Evolutionary conservation across 495 filamentous ascomycete genomes (phyloP).

Genomic region (Aspergillus carlsbadensis): DNA sequence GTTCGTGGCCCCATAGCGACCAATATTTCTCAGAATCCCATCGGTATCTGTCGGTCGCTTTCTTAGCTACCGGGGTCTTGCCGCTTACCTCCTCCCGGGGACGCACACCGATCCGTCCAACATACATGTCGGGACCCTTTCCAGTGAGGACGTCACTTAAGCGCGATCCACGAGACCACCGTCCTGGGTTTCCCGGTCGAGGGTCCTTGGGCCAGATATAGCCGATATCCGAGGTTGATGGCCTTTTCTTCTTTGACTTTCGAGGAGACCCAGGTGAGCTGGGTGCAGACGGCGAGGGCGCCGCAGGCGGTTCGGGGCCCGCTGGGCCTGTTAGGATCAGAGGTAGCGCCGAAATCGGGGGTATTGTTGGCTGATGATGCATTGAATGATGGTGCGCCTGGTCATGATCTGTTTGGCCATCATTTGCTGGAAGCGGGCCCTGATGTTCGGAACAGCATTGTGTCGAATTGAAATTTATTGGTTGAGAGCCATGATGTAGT

Average conservation of each 20-base stretch:
- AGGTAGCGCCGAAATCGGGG: too few species aligned
- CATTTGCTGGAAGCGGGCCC: too few species aligned
- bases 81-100: background rate
- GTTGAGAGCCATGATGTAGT: too few species aligned
- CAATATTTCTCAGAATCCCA: slow-evolving; percentile 10
- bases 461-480: too few species aligned
- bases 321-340: too few species aligned
- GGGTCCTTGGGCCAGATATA: slow-evolving; percentile 46
- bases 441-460: too few species aligned
- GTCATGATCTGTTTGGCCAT: too few species aligned
- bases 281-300: too few species aligned
- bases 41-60: background rate
- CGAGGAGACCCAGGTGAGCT: background rate
- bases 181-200: slow-evolving; percentile 30
- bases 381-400: too few species aligned
- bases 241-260: background rate
- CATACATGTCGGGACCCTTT: slow-evolving; percentile 46
- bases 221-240: slow-evolving; percentile 14
- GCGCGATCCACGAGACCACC: slow-evolving; percentile 36
- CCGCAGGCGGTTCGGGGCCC: too few species aligned
- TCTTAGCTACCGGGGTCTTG: background rate
- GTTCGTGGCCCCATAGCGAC: slow-evolving; percentile 23
- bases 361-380: too few species aligned
- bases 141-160: slow-evolving; percentile 37
- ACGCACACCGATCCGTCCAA: slow-evolving; percentile 22